Conservation (phyloP, 2,329 filamentous ascomycete genomes). For the Aspergillus transmontanensis region DNA sequence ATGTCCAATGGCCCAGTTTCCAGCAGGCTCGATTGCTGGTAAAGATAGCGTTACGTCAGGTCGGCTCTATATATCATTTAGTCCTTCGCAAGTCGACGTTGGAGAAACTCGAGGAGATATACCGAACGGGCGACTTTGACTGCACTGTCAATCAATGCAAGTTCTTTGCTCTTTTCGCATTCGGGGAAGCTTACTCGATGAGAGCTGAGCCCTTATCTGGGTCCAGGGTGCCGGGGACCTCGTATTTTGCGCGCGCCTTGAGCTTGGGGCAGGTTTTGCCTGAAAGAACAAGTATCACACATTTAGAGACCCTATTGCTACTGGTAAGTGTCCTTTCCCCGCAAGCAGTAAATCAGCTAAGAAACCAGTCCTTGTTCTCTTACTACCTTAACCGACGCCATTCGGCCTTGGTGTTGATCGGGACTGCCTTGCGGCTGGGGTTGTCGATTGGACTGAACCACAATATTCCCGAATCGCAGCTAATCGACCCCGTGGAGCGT, state of each 20-base stretch:
- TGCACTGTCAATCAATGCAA: conserved; percentile 45
- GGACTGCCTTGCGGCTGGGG: conserved; percentile 45
- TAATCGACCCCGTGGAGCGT: conserved; percentile 42
- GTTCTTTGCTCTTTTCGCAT: conserved; percentile 48
- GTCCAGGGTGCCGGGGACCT: conserved; percentile 46
- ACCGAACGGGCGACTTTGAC: conserved; percentile 34
- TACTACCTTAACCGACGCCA: conserved; percentile 41
- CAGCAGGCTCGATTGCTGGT: conserved; percentile 41
- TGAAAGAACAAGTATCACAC: conserved; percentile 48
- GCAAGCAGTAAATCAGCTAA: background rate
- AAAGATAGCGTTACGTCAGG: conserved; percentile 40
- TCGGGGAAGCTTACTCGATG: conserved; percentile 50
- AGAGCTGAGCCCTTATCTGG: conserved; percentile 35
- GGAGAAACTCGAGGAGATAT: conserved; percentile 44
- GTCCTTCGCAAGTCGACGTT: conserved; percentile 41
- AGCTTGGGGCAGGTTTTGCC: conserved; percentile 45
- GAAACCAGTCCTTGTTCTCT: conserved; percentile 36
- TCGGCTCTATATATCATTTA: conserved; percentile 40
- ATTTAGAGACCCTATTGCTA: conserved; percentile 47
- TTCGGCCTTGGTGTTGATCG: conserved; percentile 39
- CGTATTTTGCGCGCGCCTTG: conserved; percentile 47
- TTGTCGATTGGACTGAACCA: conserved; percentile 49
- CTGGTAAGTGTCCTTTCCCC: conserved; percentile 30
- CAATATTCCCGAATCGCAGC: conserved; percentile 39
- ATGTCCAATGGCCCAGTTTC: conserved; percentile 39